A percentile compares a stretch with the other conserved stretches of the same genome.
phyloP scores from a whole-genome alignment of 257 asterid genomes.

The Vinca minor region DNA sequence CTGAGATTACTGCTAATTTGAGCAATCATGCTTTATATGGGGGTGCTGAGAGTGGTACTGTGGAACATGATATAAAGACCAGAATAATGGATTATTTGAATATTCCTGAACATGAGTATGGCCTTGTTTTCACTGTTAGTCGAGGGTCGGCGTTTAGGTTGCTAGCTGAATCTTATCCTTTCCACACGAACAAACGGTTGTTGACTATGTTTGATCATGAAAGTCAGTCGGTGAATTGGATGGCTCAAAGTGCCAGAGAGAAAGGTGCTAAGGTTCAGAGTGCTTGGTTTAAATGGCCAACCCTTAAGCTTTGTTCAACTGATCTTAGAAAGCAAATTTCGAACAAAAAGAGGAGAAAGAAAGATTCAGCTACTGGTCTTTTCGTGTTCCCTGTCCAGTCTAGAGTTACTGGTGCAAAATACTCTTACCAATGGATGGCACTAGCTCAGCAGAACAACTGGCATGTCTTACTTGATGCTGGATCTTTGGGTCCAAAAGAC shows the following conservation, averaged over 20 bases:
- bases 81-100: constrained; percentile 92
- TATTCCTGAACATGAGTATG: constrained; percentile 92
- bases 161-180: constrained; percentile 93
- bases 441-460: constrained; percentile 98
- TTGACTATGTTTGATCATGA: constrained; percentile 98
- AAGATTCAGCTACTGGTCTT: constrained; percentile 85
- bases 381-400: constrained; percentile 97
- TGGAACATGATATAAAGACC: constrained; percentile 77
- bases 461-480: constrained; percentile 99
- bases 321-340: constrained; percentile 89
- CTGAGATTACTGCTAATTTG: constrained; percentile 93
- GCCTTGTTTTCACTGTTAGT: constrained; percentile 95
- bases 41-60: constrained; percentile 75
- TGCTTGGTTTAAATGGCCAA: constrained; percentile 99
- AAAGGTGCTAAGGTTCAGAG: constrained; percentile 94
- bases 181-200: constrained; percentile 83
- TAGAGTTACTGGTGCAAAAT: constrained; percentile 91
- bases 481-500: constrained; percentile 95
- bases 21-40: constrained; percentile 97
- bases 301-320: constrained; percentile 87
- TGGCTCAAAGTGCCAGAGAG: constrained; percentile 92
- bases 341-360: constrained; percentile 74
- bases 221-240: constrained; percentile 93
- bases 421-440: constrained; percentile 99
- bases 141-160: constrained; percentile 93